Base-by-base conservation (phyloP, 2,329 filamentous ascomycete genomes). In the Calonectria crousiana region DNA sequence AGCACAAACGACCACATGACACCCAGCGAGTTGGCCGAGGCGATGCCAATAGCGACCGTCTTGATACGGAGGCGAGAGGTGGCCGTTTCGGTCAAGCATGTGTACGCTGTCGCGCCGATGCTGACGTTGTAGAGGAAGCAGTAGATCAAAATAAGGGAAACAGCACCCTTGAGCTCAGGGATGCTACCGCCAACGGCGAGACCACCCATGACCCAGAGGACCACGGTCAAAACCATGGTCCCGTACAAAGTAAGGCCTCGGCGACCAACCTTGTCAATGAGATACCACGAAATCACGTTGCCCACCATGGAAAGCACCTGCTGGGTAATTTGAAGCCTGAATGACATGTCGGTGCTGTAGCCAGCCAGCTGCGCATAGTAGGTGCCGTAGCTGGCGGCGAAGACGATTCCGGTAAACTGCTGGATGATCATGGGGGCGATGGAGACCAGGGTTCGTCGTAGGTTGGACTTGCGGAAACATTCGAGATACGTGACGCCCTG, bases 281-380 rank as follows among this genome's bases (percentile, higher is more conserved):
- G 75, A 44, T 79, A 84, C 79, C 83, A 85, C 0, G 85, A 84
- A 73, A 84, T 82, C 51, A 87, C 75, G 67, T 86, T 87, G 14
- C 86, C 86, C 4, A 83, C 56, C 32, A 86, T 81, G 0, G 83
- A 86, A 8, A 85, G 67, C 2, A 83, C 80, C 51, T 86, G 85
- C 73, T 87, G 85, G 6, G 81, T 80, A 60, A 86, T 87, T 64
- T 85, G 82, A 1, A 87, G 77, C 67, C 80, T 83, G 78, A 86
- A 87, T 62, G 81, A 83, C 69, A 78, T 81, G 1, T 73, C 67
- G 0, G 82, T 84, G 53, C 80, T 82, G 74, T 84, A 86, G 4
- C 86, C 86, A 20, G 86, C 85, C 1, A 87, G 79, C 69, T 88
- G 83, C 52, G 84, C 79, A 74, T 87, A 87, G 77, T 87, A 87